Evolutionary conservation across 495 filamentous ascomycete genomes (phyloP), one percentile per base, ranked within the genome.

Genomic region (Penicillium daleae): DNA sequence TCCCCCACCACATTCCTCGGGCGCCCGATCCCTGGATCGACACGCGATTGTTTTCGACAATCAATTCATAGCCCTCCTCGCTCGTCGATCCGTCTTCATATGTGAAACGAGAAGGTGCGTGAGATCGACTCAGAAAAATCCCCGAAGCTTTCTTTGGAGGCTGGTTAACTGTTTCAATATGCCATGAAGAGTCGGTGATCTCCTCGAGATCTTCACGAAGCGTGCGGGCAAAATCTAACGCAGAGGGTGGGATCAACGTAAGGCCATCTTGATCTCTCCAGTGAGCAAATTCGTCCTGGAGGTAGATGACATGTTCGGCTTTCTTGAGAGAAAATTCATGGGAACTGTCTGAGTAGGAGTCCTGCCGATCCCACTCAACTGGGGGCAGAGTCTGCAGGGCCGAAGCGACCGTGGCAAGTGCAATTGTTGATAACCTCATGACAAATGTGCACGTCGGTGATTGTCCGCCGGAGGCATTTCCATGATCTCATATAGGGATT

Each of bases 1-100:
- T 84, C 49, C 82, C 83, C 83, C 83, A 85, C 74, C 78, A 86
- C 66, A 83, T 80, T 7, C 83, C 83, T 49, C 83, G 71, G 8
- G 81, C 72, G 0, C 83, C 82, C 6, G 80, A 76, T 7, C 83
- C 83, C 29, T 60, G 48, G 48, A 85, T 79, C 10, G 53, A 71
- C 0, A 83, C 63, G n/a, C 62, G 63, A 5, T 67, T 60, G 7
- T 60, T 21, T 6, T 64, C 56, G 7, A 83, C 60, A 24, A 69
- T 55, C 10, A 86, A 56, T 24, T 73, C 69, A 54, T 85, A 86
- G 12, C 76, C 83, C 66, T 86, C 83, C 52, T 82, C 77, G 0
- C 77, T 83, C 13, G 63, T 17, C 0, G 57, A 57, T 0, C 81
- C 82, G 65, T 79, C 77, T 49, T 85, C 78, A 39, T 85, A 85